Evolutionary conservation across 768 basidiomycete species (phyloP).

Genomic region (Mycena albidolilacea): DNA sequence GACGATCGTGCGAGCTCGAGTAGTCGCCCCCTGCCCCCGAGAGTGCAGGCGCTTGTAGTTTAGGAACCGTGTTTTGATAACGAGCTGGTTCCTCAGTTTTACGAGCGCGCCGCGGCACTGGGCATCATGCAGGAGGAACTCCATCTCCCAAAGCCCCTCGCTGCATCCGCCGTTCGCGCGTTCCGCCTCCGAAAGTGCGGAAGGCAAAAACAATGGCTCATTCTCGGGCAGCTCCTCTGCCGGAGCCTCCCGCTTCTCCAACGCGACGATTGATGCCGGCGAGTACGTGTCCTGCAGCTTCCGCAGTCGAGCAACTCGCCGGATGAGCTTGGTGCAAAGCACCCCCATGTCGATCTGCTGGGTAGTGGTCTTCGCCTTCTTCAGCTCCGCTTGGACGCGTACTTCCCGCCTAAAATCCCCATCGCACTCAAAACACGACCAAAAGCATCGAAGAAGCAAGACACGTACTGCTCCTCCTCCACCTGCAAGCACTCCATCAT

Average conservation of each 20-base stretch:
- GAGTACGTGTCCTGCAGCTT: neutral
- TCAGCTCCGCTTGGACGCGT: conserved; percentile 36
- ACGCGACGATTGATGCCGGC: neutral
- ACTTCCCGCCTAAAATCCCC: conserved; percentile 5
- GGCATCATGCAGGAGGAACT: neutral
- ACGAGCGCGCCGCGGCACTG: neutral
- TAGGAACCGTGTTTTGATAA: neutral
- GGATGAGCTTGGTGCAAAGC: neutral
- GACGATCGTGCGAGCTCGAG: neutral
- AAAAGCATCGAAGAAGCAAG: no score
- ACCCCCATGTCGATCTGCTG: neutral
- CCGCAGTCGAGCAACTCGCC: neutral
- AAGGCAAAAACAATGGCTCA: neutral
- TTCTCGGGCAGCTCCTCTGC: neutral
- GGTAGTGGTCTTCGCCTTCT: conserved; percentile 8
- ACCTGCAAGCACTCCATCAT: neutral
- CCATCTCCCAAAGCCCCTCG: neutral
- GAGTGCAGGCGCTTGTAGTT: neutral
- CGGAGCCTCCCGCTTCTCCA: neutral
- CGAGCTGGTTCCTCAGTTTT: neutral
- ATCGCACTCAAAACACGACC: no score
- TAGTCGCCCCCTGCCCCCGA: neutral
- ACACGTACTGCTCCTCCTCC: conserved; percentile 16
- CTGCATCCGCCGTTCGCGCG: neutral
- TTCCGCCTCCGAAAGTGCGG: neutral